Percentiles rank a stretch among this genome's conserved stretches.
phyloP scores from a whole-genome alignment of 352 stramenopile genomes.

The Pseudoperonospora humuli region DNA sequence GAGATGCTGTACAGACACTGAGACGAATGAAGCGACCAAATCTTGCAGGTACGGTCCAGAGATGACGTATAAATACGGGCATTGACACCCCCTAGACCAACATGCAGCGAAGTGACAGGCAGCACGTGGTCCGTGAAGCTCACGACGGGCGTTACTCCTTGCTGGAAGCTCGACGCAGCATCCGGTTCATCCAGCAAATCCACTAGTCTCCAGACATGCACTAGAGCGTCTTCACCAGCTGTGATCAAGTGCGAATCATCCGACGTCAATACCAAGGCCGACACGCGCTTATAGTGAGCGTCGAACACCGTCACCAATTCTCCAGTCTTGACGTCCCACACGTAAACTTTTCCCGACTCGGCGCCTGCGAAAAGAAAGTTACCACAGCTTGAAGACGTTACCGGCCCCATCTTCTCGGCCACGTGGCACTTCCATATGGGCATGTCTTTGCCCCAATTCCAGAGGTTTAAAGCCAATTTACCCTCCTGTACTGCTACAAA shows the following conservation, averaged over 20 bases:
- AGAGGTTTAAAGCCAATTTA: constrained; percentile 61
- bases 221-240: constrained; percentile 71
- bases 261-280: constrained; percentile 48
- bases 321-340: constrained; percentile 79
- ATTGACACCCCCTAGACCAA: constrained; percentile 56
- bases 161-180: constrained; percentile 44
- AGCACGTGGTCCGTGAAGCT: constrained; percentile 78
- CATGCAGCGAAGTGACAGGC: constrained; percentile 61
- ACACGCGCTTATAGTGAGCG: constrained; percentile 82
- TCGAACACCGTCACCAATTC: constrained; percentile 76
- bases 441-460: constrained; percentile 60
- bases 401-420: constrained; percentile 64
- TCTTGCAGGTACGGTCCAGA: constrained; percentile 71
- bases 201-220: constrained; percentile 71
- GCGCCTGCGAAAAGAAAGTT: constrained; percentile 71
- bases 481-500: constrained; percentile 57
- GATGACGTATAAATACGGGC: constrained; percentile 69
- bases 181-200: constrained; percentile 61
- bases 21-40: constrained; percentile 48
- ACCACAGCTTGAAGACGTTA: constrained; percentile 46
- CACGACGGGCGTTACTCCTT: constrained; percentile 43
- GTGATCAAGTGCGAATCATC: constrained; percentile 78
- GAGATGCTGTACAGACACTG: constrained; percentile 62
- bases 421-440: constrained; percentile 66
- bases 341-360: constrained; percentile 76